Evolutionary conservation across 306 rosid species (phyloP), one percentile per base, ranked within the genome.

Genomic region (Vicia villosa): DNA sequence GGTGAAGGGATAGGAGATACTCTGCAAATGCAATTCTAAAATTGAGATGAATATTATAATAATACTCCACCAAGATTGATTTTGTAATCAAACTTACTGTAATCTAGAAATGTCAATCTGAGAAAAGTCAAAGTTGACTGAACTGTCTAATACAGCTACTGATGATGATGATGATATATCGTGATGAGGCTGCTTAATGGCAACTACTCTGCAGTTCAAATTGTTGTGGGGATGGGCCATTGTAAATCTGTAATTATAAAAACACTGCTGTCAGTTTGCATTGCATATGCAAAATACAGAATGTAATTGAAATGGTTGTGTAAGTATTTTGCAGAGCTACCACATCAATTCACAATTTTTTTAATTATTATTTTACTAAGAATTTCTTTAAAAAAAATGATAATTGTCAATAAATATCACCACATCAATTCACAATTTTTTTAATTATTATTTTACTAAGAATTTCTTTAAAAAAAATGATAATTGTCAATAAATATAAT

Each of bases 141-240:
- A 85, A 66, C 77, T 51, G 77, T 85, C 83, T n/a, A 82, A 56
- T 4, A 70, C 74, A 22, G 75, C 66, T 19, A 59, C 68, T 60
- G 77, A 51, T 60, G 72, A 75, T 4, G 30, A 30, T 30, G 34
- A 34, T 34, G 38, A 34, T 5, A 34, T 28, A 75, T 46, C 71
- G 26, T 69, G 60, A 15, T 52, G 58, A 21, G 85, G 77, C 36
- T 77, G 71, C 3, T 68, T 90, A 77, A 92, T 83, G 57, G 90
- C 98, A 58, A 93, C 80, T 42, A 93, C 86, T 79, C 91, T 90
- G 86, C 97, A 93, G 63, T 80, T 88, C 75, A 93, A 79, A 63
- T 21, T 79, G 16, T 42, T 24, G 16, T 80, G 83, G 50, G 74
- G 63, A 68, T 88, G 83, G 58, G 41, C 70, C 94, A 82, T 71